These are phyloP conservation scores for Apophysomyces elegans DNA, from an alignment of 371 early-diverging fungal species.

Conservation along the genomic window DNA sequence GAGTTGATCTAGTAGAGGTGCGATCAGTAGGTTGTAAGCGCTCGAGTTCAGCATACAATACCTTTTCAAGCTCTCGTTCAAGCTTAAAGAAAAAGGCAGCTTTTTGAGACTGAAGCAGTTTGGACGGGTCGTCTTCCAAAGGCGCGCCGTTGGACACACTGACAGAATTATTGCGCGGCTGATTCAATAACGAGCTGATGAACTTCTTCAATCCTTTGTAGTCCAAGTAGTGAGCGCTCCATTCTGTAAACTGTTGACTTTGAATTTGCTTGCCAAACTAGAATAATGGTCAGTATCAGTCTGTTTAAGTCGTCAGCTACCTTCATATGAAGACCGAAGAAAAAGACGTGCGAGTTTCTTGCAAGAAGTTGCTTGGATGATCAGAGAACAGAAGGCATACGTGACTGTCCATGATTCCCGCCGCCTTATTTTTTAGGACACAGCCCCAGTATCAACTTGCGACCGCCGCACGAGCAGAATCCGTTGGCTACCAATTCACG, in stretches of 20 bases:
- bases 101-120: conserved; percentile 69
- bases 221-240: conserved; percentile 92
- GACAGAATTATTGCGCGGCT: conserved; percentile 32
- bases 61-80: conserved; percentile 84
- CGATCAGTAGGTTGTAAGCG: not conserved
- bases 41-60: conserved; percentile 24
- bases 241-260: conserved; percentile 88
- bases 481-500: conserved; percentile 1
- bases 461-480: not conserved
- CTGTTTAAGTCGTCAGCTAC: not conserved
- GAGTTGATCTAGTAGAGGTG: conserved; percentile 66
- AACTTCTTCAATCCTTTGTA: conserved; percentile 96
- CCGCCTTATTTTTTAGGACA: conserved; percentile 8
- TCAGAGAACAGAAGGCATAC: conserved; percentile 4
- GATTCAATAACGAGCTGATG: conserved; percentile 73
- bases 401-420: conserved; percentile 5
- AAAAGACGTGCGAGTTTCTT: conserved; percentile 7
- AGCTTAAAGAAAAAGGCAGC: conserved; percentile 84
- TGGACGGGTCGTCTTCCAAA: conserved; percentile 60
- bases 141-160: conserved; percentile 40
- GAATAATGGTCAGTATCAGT: not conserved
- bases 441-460: not conserved
- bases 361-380: not conserved
- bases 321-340: conserved; percentile 1
- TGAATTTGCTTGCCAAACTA: conserved; percentile 98